phyloP scores from a whole-genome alignment of 2,329 filamentous ascomycete species.

The Rutstroemia sydowiana region DNA sequence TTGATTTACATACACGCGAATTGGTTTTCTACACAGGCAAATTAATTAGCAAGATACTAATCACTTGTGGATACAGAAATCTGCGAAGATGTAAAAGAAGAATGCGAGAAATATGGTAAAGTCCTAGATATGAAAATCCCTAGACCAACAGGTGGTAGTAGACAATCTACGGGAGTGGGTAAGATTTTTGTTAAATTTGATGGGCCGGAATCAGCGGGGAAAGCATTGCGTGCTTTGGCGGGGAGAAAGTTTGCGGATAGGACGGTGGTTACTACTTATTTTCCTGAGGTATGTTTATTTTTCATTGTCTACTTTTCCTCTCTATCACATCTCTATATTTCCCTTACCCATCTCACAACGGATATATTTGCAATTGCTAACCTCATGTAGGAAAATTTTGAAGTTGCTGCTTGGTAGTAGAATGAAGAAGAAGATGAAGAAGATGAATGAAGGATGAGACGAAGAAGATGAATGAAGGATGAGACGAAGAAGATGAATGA shows the following conservation, averaged over 20 bases:
- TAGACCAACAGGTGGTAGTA: conserved; percentile 72
- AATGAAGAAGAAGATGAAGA: no score
- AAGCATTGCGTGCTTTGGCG: conserved; percentile 81
- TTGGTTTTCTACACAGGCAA: neutral
- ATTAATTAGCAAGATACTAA: conserved; percentile 26
- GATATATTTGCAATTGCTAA: conserved; percentile 33
- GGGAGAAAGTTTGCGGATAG: conserved; percentile 94
- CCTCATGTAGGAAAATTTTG: conserved; percentile 72
- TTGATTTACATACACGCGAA: no score
- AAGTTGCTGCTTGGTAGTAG: conserved; percentile 40
- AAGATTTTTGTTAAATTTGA: conserved; percentile 98
- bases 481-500: no score
- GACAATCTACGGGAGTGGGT: conserved; percentile 82
- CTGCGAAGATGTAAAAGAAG: conserved; percentile 84
- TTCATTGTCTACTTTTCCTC: neutral
- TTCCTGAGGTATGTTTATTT: conserved; percentile 63
- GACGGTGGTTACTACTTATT: conserved; percentile 94
- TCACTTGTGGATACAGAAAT: conserved; percentile 56
- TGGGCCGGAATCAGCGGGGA: conserved; percentile 66
- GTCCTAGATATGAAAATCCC: conserved; percentile 90
- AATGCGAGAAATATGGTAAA: conserved; percentile 84
- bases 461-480: no score
- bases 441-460: no score
- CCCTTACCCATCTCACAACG: no score
- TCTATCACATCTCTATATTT: no score